phyloP scores from a whole-genome alignment of 2,329 filamentous ascomycete genomes.

The Ophiocordyceps camponoti-leonardi region DNA sequence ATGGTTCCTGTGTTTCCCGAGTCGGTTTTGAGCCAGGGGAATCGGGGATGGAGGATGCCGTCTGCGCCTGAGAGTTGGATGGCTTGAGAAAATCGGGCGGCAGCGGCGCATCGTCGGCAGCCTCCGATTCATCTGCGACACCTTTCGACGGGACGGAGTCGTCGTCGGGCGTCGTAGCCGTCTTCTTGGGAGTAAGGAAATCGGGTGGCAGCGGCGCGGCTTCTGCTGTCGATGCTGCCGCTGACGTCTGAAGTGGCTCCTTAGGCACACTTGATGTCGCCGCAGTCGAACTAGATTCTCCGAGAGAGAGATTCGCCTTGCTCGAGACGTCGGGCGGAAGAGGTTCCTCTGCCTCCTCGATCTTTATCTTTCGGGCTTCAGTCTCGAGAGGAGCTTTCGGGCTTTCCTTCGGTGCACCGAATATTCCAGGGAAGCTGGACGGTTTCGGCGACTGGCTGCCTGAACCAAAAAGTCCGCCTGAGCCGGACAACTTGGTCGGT shows the following conservation, averaged over 20 bases:
- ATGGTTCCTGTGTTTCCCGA: slow-evolving; percentile 13
- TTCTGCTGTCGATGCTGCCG: slow-evolving; percentile 10
- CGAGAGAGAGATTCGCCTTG: slow-evolving; percentile 29
- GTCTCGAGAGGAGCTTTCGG: slow-evolving; percentile 1
- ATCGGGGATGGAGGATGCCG: slow-evolving; percentile 26
- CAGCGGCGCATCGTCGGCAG: slow-evolving; percentile 11
- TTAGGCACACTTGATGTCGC: slow-evolving; percentile 18
- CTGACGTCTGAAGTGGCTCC: slow-evolving; percentile 13
- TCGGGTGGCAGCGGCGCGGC: slow-evolving; percentile 28
- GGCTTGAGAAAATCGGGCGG: slow-evolving; percentile 14
- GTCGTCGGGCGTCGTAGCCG: slow-evolving; percentile 1
- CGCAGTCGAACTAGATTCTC: slow-evolving; percentile 35
- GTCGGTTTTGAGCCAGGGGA: slow-evolving; percentile 17
- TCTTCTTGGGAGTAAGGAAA: slow-evolving; percentile 10
- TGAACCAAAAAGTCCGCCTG: slow-evolving; percentile 12
- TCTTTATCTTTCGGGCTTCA: slow-evolving; percentile 19
- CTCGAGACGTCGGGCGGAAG: slow-evolving; percentile 39
- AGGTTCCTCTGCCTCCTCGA: slow-evolving; percentile 21
- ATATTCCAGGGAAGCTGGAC: slow-evolving; percentile 7
- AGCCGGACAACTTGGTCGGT: slow-evolving; percentile 10
- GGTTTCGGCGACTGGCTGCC: slow-evolving; percentile 11
- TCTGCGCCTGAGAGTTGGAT: slow-evolving; percentile 6
- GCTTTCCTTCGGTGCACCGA: slow-evolving; percentile 6
- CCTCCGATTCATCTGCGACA: slow-evolving; percentile 7
- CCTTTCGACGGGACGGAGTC: slow-evolving; percentile 17